phyloP scores from a whole-genome alignment of 176 grass and related monocot species.

The Zoysia japonica region DNA sequence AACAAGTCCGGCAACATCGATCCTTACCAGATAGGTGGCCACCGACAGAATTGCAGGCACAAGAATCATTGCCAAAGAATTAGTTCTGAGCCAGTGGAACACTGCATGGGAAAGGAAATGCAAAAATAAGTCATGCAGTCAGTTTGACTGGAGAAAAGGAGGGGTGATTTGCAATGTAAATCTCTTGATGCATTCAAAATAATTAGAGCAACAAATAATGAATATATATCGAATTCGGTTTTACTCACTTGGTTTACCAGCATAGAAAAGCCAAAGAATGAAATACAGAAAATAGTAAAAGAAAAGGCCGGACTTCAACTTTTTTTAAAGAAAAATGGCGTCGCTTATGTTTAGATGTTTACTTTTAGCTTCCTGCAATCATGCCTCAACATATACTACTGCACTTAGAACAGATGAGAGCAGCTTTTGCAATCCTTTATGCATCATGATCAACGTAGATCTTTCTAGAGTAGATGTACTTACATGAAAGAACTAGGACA shows the following conservation, averaged over 20 bases:
- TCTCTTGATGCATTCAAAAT: too few relatives aligned
- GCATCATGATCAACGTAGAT: neutral
- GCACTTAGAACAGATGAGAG: neutral
- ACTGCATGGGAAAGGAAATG: constrained; percentile 45
- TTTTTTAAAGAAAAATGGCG: too few relatives aligned
- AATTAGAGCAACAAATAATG: neutral
- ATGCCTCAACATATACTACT: neutral
- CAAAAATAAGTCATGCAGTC: too few relatives aligned
- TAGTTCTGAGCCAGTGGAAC: constrained; percentile 60
- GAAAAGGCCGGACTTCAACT: too few relatives aligned
- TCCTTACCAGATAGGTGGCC: constrained; percentile 79
- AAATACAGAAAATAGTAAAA: neutral
- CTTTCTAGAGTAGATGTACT: constrained; percentile 23
- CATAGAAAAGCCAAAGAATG: neutral
- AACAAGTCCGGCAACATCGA: neutral
- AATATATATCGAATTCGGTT: neutral
- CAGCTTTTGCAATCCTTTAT: neutral
- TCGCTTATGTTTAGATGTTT: too few relatives aligned
- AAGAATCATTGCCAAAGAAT: constrained; percentile 39
- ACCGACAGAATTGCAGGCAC: constrained; percentile 46
- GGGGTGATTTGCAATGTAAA: too few relatives aligned
- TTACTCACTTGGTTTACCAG: neutral
- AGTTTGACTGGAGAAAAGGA: too few relatives aligned
- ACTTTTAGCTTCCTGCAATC: too few relatives aligned
- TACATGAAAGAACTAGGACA: constrained; percentile 70